Percentiles rank a stretch among this genome's conserved stretches.
Evolutionary conservation across 495 filamentous ascomycete genomes (phyloP).

Genomic region (Talaromyces liani): DNA sequence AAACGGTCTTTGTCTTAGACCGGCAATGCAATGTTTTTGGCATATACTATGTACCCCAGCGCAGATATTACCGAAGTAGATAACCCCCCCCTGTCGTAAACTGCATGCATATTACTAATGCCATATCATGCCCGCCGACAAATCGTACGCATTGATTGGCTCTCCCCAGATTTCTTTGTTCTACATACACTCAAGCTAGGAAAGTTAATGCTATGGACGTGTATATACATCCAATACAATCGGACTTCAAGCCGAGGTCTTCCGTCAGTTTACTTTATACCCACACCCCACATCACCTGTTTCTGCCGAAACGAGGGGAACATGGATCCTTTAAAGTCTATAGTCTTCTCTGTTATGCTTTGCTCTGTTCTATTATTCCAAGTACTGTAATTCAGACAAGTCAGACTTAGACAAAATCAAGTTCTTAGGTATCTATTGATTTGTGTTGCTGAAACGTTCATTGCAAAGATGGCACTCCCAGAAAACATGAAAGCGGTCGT

Average conservation of each 20-base stretch:
- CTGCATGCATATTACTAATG: background rate
- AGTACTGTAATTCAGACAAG: background rate
- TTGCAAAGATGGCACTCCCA: conserved; percentile 1
- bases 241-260: background rate
- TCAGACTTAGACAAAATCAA: background rate
- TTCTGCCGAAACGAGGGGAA: background rate
- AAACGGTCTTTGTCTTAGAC: background rate
- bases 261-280: background rate
- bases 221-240: background rate
- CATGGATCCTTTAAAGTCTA: background rate
- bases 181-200: background rate
- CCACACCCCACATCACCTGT: background rate
- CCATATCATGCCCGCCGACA: background rate
- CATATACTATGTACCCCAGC: background rate
- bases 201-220: background rate
- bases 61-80: background rate
- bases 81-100: background rate
- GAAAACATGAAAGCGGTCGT: conserved; percentile 39
- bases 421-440: too few relatives aligned
- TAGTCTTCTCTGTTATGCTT: background rate
- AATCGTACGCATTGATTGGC: background rate
- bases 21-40: background rate
- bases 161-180: background rate
- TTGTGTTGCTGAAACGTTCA: too few relatives aligned
- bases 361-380: background rate